Evolutionary conservation across 2,329 filamentous ascomycete genomes (phyloP), one percentile per base, ranked within the genome.

Genomic region (Lachnellula arida): DNA sequence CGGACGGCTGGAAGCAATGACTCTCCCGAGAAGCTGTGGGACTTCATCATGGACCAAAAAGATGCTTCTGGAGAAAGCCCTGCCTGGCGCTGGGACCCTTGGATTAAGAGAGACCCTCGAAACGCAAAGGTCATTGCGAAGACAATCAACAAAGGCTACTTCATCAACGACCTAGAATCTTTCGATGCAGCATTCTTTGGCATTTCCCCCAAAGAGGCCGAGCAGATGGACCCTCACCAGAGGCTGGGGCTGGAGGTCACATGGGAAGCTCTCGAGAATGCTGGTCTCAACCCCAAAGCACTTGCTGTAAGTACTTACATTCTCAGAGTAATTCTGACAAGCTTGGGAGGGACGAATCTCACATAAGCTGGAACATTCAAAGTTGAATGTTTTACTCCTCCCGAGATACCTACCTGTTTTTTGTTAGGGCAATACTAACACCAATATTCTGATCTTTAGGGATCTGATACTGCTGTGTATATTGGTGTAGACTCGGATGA

Each of bases 251-350:
- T 87, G 4, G 78, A 82, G 23, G 84, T 82, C 12, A 81, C 82
- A 0, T 87, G 86, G 62, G 84, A 87, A 64, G 83, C 84, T 2
- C 74, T 87, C 46, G 84, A 88, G 66, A 82, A 83, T 75, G 82
- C 81, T 44, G 84, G 84, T 5, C 80, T 84, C 56, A 61, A 81
- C 82, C 12, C 80, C 79, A 5, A 83, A 23, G 54, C 57, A 34
- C 66, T 56, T 22, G 34, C 49, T 28, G 54, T 48, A 12, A 46
- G 25, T 28, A 7, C 25, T 28, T 7, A 7, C 5, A 8, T 7
- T 28, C 25, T 28, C 2, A 28, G 2, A 28, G 25, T 28, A 8
- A 28, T 28, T 28, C 25, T 28, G 6, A 7, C 25, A 28, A 23
- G 25, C 7, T 8, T 28, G 6, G 25, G 25, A 28, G 25, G 6